These are phyloP conservation scores for Chlorella vulgaris DNA, from an alignment of 139 green algal species.

Conservation along the genomic window DNA sequence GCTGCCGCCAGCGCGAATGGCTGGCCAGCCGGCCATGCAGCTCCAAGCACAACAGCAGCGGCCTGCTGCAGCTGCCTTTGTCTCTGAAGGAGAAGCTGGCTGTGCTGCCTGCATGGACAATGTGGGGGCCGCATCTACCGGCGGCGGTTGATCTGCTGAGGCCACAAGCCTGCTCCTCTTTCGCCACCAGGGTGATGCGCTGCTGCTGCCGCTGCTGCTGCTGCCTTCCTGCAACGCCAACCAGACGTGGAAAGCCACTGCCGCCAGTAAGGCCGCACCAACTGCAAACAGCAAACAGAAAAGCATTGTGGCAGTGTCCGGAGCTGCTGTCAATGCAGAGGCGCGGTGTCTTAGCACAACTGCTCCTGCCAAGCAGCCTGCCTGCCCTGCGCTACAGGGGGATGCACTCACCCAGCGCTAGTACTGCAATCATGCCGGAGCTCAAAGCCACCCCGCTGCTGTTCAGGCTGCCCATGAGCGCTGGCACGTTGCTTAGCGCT, in stretches of 20 bases:
- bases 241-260: not conserved
- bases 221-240: not conserved
- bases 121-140: not conserved
- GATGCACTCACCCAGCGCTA: not conserved
- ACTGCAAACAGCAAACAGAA: not conserved
- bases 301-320: too few species aligned
- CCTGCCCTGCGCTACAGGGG: not conserved
- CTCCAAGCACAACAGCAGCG: too few species aligned
- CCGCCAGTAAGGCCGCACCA: not conserved
- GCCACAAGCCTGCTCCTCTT: too few species aligned
- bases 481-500: slow-evolving; percentile 2
- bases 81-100: not conserved
- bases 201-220: not conserved
- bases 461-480: slow-evolving; percentile 1
- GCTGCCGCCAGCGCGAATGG: too few species aligned
- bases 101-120: not conserved
- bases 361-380: not conserved
- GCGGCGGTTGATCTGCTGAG: too few species aligned
- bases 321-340: too few species aligned
- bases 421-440: not conserved
- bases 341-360: too few species aligned
- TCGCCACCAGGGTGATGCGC: not conserved
- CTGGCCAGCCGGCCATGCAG: too few species aligned
- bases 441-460: not conserved
- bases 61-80: too few species aligned